phyloP scores from a whole-genome alignment of 306 rosid genomes.

The Inga laurina region DNA sequence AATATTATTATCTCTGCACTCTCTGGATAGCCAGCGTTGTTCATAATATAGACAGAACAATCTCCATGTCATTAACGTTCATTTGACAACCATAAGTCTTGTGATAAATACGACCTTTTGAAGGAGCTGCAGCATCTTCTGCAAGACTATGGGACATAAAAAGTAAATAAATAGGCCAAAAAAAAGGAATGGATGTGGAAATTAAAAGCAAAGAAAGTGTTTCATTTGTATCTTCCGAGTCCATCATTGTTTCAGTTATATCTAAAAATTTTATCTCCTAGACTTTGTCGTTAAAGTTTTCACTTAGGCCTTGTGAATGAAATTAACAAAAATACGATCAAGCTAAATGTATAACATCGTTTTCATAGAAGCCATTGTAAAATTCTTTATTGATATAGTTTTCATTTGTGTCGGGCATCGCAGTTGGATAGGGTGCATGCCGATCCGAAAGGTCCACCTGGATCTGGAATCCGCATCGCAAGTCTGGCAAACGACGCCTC shows the following conservation, averaged over 20 bases:
- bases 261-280: neutral
- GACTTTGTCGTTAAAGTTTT: neutral
- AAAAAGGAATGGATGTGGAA: neutral
- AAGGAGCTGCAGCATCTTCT: constrained; percentile 51
- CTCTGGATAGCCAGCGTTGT: constrained; percentile 92
- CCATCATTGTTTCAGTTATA: neutral
- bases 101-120: constrained; percentile 79
- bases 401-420: constrained; percentile 11
- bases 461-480: neutral
- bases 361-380: neutral
- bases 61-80: constrained; percentile 97
- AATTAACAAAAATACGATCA: neutral
- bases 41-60: constrained; percentile 79
- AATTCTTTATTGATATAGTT: neutral
- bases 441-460: neutral
- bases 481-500: neutral
- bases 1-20: constrained; percentile 80
- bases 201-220: neutral
- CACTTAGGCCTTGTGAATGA: neutral
- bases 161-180: neutral
- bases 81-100: constrained; percentile 98
- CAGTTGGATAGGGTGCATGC: constrained; percentile 39
- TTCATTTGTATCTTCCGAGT: neutral
- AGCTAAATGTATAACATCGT: neutral
- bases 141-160: constrained; percentile 44